Conservation (phyloP, 257 asterid species). For the Solanum phureja region DNA sequence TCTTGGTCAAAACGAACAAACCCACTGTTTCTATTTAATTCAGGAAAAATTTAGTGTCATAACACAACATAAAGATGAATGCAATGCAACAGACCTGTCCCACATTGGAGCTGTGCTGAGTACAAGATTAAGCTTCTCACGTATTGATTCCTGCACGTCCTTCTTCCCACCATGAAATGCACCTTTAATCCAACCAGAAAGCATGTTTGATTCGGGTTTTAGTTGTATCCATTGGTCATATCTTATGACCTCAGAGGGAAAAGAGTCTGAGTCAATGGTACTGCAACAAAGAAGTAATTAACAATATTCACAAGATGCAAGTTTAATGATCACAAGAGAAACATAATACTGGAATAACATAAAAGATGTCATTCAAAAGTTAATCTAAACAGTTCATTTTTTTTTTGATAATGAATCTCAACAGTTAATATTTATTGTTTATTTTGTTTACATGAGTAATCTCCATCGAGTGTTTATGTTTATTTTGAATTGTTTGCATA, state of each 20-base stretch:
- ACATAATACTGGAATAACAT: background rate
- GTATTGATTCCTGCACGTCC: slow-evolving; percentile 50
- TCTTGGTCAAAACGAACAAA: background rate
- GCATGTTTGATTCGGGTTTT: slow-evolving; percentile 46
- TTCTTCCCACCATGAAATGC: slow-evolving; percentile 64
- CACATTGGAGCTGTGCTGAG: slow-evolving; percentile 82
- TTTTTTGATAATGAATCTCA: too few relatives aligned
- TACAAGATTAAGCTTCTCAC: slow-evolving; percentile 45
- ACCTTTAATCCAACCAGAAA: slow-evolving; percentile 80
- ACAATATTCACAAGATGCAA: background rate
- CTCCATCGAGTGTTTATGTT: background rate
- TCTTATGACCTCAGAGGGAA: slow-evolving; percentile 71
- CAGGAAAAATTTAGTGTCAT: background rate
- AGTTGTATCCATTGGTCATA: slow-evolving; percentile 64
- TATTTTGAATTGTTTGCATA: background rate
- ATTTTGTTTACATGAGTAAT: background rate
- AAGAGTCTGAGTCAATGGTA: slow-evolving; percentile 34
- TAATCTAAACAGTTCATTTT: background rate
- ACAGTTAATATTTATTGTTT: background rate
- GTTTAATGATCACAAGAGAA: background rate
- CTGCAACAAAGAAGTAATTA: slow-evolving; percentile 33
- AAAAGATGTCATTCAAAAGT: background rate
- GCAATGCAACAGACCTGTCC: slow-evolving; percentile 54
- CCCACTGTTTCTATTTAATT: background rate
- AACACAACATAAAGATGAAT: background rate